Base-by-base conservation (phyloP, 140 eudicot species). In the Erigeron philadelphicus region DNA sequence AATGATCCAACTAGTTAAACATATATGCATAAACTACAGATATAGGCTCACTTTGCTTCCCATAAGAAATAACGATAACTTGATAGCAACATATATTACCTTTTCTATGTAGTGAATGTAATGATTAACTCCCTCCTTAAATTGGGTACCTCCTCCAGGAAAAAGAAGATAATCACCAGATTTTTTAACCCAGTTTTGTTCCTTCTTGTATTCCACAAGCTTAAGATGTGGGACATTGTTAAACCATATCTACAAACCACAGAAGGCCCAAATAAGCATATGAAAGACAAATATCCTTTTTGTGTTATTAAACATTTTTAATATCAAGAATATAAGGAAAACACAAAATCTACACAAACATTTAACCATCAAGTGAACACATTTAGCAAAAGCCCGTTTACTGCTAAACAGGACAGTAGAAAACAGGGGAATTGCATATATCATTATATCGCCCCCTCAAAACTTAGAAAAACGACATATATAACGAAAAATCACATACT, bases 81-180 rank as follows among this genome's bases (percentile, higher is more conserved):
- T 49, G 40, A 75, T 59, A 5, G 43, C 55, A 46, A 11, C 6
- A 67, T 18, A 64, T 38, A 15, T n/a, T 75, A 92, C 99, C 95
- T 87, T 87, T 70, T 89, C 89, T 42, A 94, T 84, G 72, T 87
- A 83, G 17, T 77, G 82, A 68, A 89, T 84, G 66, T 94, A 94
- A 64, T 76, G 84, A 65, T 66, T 18, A 40, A 94, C 99, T 59
- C 99, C 99, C 9, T 85, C 85, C 72, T 87, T 94, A 62, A 89
- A 94, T 60, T 94, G 99, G 58, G 99, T 94, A 11, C 99, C 99
- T 38, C 97, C 97, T 43, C 99, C 99, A 60, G 97, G 99, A 49
- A 94, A 94, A 66, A 83, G 72, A 71, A 94, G 84, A 82, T 87
- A 83, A 65, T 87, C 89, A 46, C 87, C 95, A 8, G 89, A 81